phyloP scores from a whole-genome alignment of 192 early-diverging fungal species.

The Mortierella hygrophila region DNA sequence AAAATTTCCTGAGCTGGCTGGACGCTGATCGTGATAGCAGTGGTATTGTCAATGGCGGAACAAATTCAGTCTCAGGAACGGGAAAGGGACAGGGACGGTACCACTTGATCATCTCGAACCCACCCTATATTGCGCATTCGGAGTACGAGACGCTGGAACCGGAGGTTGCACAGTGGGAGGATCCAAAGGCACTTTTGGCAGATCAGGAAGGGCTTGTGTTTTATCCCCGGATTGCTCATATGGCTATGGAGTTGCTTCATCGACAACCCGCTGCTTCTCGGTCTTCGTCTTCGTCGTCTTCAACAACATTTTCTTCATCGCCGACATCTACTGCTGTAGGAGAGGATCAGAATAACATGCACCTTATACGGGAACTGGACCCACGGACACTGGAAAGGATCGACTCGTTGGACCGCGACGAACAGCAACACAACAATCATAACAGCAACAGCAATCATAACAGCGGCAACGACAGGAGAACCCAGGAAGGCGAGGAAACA shows the following conservation, averaged over 20 bases:
- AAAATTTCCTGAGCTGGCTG: slow-evolving; percentile 32
- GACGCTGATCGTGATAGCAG: not conserved
- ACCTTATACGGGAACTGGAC: not conserved
- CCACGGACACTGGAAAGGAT: not conserved
- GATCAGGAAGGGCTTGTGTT: slow-evolving; percentile 71
- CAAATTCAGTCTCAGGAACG: slow-evolving; percentile 8
- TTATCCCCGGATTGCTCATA: slow-evolving; percentile 66
- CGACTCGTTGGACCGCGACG: not conserved
- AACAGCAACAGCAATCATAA: not conserved
- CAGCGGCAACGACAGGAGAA: not conserved
- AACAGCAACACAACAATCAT: not conserved
- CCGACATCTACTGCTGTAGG: not conserved
- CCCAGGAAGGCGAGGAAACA: not conserved
- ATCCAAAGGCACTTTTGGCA: slow-evolving; percentile 78
- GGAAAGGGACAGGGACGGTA: slow-evolving; percentile 35
- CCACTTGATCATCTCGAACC: slow-evolving; percentile 90
- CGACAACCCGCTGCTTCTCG: not conserved
- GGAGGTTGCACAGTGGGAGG: slow-evolving; percentile 91
- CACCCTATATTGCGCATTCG: slow-evolving; percentile 84
- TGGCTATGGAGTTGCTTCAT: slow-evolving; percentile 55
- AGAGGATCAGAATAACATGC: not conserved
- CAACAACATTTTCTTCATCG: not conserved
- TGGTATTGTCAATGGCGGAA: not conserved
- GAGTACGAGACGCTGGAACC: slow-evolving; percentile 79
- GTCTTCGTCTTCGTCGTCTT: not conserved